These are phyloP conservation scores for Eucalyptus cloeziana DNA, from an alignment of 345 rosid genomes.

Conservation along the genomic window DNA sequence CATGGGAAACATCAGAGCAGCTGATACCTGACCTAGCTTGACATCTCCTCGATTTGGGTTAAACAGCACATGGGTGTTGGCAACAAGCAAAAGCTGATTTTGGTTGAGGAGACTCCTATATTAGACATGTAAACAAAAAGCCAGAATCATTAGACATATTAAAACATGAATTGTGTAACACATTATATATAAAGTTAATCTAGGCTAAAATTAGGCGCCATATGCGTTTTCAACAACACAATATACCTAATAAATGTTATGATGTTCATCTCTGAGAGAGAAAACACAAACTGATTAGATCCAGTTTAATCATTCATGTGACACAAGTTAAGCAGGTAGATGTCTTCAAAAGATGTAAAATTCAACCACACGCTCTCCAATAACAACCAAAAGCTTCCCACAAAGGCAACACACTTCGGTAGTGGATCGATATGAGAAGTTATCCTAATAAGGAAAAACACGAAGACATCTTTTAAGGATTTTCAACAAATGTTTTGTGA, in stretches of 20 bases:
- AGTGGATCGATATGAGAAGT: background rate
- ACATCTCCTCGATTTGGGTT: conserved; percentile 89
- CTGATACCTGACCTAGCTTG: conserved; percentile 74
- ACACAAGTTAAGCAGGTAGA: background rate
- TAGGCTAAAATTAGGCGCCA: background rate
- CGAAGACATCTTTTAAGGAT: background rate
- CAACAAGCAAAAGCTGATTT: conserved; percentile 49
- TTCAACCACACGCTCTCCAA: background rate
- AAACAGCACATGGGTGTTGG: conserved; percentile 68
- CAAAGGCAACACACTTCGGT: background rate
- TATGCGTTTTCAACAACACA: background rate
- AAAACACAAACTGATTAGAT: background rate
- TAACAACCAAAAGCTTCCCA: background rate
- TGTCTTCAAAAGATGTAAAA: background rate
- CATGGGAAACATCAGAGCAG: background rate
- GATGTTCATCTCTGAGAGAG: background rate
- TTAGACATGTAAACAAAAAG: background rate
- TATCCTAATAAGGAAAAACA: background rate
- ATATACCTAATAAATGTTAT: background rate
- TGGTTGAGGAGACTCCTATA: conserved; percentile 17
- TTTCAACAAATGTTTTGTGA: background rate
- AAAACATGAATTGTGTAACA: background rate
- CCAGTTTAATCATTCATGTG: background rate
- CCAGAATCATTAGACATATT: background rate
- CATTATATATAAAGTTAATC: background rate